A percentile compares a stretch with the other conserved stretches of the same genome.
Conservation (phyloP, 768 basidiomycete species). For the Lenzites betulinus region DNA sequence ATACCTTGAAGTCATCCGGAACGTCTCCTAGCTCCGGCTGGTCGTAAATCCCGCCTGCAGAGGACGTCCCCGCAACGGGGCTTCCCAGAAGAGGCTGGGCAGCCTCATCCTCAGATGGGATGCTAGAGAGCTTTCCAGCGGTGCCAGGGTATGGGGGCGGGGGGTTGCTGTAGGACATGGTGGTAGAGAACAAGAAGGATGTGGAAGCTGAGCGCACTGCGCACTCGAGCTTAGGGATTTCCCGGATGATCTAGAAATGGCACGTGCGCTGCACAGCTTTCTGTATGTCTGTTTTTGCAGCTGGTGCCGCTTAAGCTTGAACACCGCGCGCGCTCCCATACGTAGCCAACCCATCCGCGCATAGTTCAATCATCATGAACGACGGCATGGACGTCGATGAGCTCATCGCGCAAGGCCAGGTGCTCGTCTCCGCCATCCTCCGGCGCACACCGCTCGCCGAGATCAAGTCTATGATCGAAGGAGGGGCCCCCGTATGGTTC, state of each 20-base stretch:
- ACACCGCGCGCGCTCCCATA: no score
- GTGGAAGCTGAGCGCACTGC: conserved; percentile 14
- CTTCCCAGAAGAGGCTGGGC: conserved; percentile 56
- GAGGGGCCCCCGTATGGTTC: conserved; percentile 86
- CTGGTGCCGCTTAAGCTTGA: no score
- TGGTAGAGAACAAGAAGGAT: conserved; percentile 18
- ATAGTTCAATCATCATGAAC: neutral
- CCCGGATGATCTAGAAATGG: conserved; percentile 15
- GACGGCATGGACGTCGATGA: conserved; percentile 27
- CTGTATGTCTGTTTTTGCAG: no score
- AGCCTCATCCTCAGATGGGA: conserved; percentile 23
- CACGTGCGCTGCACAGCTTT: conserved; percentile 20
- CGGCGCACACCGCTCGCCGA: conserved; percentile 44
- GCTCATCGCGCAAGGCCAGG: conserved; percentile 49
- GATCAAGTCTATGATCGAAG: conserved; percentile 54
- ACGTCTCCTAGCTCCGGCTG: conserved; percentile 74
- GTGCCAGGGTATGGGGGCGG: conserved; percentile 29
- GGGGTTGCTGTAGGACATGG: conserved; percentile 25
- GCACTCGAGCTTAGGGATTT: conserved; percentile 6
- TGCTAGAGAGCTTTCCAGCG: conserved; percentile 19
- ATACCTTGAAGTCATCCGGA: conserved; percentile 93
- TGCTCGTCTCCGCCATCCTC: conserved; percentile 61
- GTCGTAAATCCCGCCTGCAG: conserved; percentile 62
- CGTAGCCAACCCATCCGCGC: no score
- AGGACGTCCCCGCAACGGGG: conserved; percentile 39